A percentile compares a stretch with the other conserved stretches of the same genome.
Evolutionary conservation across 306 rosid genomes (phyloP).

Genomic region (Leucaena leucocephala): DNA sequence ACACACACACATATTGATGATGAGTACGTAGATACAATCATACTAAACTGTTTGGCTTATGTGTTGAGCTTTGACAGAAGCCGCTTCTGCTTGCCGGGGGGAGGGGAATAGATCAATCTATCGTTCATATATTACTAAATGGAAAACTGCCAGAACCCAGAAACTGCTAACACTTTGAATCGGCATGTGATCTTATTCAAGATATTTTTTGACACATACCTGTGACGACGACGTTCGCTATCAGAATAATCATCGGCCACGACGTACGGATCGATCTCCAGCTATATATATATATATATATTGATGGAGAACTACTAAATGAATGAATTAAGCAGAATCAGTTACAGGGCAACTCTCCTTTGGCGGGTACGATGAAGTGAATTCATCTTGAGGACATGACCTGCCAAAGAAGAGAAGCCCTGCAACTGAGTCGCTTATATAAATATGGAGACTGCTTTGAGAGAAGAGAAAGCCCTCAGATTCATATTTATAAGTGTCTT

Average conservation of each 20-base stretch:
- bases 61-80: not conserved
- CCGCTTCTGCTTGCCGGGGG: not conserved
- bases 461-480: not conserved
- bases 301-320: not conserved
- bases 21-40: too few species aligned
- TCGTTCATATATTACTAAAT: not conserved
- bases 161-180: not conserved
- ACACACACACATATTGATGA: too few species aligned
- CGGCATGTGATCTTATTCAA: not conserved
- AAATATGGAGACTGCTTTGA: not conserved
- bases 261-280: not conserved
- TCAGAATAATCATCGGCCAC: not conserved
- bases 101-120: too few species aligned
- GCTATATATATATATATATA: not conserved
- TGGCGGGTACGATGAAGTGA: constrained; percentile 50
- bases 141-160: not conserved
- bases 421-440: constrained; percentile 52
- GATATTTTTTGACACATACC: constrained; percentile 14
- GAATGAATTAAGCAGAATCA: constrained; percentile 53
- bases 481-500: constrained; percentile 28
- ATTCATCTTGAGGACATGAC: not conserved
- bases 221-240: not conserved
- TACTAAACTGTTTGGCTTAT: not conserved
- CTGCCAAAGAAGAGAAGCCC: constrained; percentile 81
- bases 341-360: constrained; percentile 90